Base-by-base conservation (phyloP, 345 rosid species). In the Euphorbia peplus region DNA sequence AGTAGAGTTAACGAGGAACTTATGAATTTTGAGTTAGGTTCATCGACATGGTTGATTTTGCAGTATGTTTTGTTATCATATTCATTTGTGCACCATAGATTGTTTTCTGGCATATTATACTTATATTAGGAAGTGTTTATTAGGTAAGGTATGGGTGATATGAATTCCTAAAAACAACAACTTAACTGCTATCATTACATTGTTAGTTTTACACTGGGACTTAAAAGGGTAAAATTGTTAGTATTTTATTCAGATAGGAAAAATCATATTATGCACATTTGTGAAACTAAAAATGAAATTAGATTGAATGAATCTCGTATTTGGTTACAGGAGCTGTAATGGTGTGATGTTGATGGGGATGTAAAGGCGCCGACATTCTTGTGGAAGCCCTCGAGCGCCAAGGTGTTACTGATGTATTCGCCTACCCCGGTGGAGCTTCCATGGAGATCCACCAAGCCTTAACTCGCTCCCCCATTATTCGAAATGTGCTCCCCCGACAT, bases 371-470 rank as follows among this genome's bases (percentile, higher is more conserved):
- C 7, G 97, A 91, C 66, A 86, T 93, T 82, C 90, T 93, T 32
- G 95, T 93, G 5, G 99, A 91, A 69, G 97, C 99, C 25, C 82
- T 93, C 25, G 95, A 91, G 68, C 90, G 97, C 3, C 80, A 88
- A 69, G 96, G 99, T 26, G 97, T 91, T 52, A 84, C 73, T 11
- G 75, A 76, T 30, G 99, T 93, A 13, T 93, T 93, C 76, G 97
- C 97, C 5, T 93, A 93, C 65, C 99, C 97, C 0, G 97, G 97
- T 5, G 97, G 96, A 29, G 97, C 99, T 3, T 91, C 99, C 12
- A 12, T 91, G 97, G 99, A 95, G 93, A 91, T 95, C 82, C 99
- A 95, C 76, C 99, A 91, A 70, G 96, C 96, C n/a, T 81, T 95
- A 71, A 91, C 99, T 15, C 98, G 97, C 63, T 88, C 99, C n/a